These are phyloP conservation scores for Candida ponderosae DNA, from an alignment of 805 yeast genomes.

Conservation along the genomic window DNA sequence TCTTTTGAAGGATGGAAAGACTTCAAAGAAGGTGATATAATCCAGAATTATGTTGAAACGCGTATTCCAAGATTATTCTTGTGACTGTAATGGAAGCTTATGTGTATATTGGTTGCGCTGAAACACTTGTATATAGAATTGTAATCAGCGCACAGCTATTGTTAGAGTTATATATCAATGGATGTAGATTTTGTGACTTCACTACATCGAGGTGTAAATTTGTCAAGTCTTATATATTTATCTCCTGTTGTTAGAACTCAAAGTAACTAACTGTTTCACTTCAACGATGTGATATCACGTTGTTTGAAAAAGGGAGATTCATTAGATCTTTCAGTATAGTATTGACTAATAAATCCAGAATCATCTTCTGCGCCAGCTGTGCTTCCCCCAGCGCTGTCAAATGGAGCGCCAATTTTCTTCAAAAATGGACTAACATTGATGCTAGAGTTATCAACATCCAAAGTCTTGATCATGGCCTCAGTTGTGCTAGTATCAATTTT, in stretches of 20 bases:
- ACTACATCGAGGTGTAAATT: too few relatives aligned
- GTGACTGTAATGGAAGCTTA: background rate
- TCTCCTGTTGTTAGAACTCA: too few relatives aligned
- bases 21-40: constrained; percentile 66
- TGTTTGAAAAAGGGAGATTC: constrained; percentile 13
- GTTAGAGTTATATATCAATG: too few relatives aligned
- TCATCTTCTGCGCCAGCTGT: background rate
- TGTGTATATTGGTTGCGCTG: too few relatives aligned
- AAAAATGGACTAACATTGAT: constrained; percentile 4
- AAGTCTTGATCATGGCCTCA: background rate
- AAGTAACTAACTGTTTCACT: background rate
- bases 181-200: too few relatives aligned
- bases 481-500: background rate
- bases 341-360: constrained; percentile 1
- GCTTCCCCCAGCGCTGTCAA: constrained; percentile 2
- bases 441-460: background rate
- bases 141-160: too few relatives aligned
- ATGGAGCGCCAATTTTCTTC: constrained; percentile 10
- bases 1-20: constrained; percentile 60
- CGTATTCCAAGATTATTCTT: constrained; percentile 41
- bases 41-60: constrained; percentile 67
- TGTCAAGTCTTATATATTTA: too few relatives aligned
- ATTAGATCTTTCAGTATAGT: constrained; percentile 8
- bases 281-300: constrained; percentile 3
- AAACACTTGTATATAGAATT: too few relatives aligned